Conservation (phyloP, 2,329 filamentous ascomycete genomes). For the Aspergillus carbonarius region DNA sequence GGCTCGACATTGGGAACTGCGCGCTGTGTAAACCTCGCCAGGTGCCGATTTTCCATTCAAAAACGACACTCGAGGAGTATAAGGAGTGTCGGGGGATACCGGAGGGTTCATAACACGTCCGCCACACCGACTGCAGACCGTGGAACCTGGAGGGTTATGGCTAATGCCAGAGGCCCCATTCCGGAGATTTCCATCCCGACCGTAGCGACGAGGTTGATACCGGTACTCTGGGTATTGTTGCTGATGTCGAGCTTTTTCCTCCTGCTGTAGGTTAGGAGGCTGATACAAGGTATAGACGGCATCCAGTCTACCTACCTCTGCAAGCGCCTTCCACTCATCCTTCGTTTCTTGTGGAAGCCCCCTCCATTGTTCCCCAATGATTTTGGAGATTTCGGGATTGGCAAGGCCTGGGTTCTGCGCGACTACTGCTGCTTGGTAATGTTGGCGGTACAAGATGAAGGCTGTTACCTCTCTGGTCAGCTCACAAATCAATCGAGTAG, state of each 20-base stretch:
- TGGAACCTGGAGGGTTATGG: constrained; percentile 38
- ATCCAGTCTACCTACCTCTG: constrained; percentile 61
- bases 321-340: constrained; percentile 81
- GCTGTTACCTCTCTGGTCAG: constrained; percentile 60
- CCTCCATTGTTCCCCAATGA: constrained; percentile 92
- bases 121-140: constrained; percentile 45
- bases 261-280: constrained; percentile 43
- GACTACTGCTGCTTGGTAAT: constrained; percentile 81
- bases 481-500: not conserved
- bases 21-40: constrained; percentile 24
- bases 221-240: constrained; percentile 90
- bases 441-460: constrained; percentile 95
- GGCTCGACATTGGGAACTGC: constrained; percentile 24
- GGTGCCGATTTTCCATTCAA: constrained; percentile 34
- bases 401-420: constrained; percentile 81
- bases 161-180: constrained; percentile 34
- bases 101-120: constrained; percentile 50
- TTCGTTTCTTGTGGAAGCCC: constrained; percentile 72
- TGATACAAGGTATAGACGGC: not conserved
- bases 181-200: constrained; percentile 53
- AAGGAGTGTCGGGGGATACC: constrained; percentile 42
- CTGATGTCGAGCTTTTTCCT: constrained; percentile 88
- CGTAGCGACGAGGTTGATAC: constrained; percentile 77
- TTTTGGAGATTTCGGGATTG: constrained; percentile 96
- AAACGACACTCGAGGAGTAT: constrained; percentile 37